Evolutionary conservation across 2,329 filamentous ascomycete genomes (phyloP).

Genomic region (Xylaria sp.): DNA sequence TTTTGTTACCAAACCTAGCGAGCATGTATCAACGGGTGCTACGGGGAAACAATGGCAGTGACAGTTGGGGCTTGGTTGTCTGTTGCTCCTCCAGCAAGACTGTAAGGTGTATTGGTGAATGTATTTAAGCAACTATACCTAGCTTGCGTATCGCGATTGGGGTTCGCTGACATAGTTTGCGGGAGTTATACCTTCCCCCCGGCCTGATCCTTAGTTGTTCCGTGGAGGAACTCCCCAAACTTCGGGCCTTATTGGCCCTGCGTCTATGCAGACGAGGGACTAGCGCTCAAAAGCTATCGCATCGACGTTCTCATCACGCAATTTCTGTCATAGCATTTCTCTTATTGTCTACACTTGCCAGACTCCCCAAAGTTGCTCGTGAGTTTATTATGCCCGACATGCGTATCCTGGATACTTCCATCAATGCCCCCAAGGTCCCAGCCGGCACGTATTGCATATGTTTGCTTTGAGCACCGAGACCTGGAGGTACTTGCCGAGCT

Average conservation of each 20-base stretch:
- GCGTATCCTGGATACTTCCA: conserved; percentile 30
- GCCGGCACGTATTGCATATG: conserved; percentile 29
- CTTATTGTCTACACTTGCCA: conserved; percentile 10
- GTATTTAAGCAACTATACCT: neutral
- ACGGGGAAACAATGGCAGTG: neutral
- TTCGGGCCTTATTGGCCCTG: neutral
- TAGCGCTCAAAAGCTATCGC: conserved; percentile 7
- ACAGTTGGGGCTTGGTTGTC: too few relatives aligned
- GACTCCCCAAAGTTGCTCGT: conserved; percentile 17
- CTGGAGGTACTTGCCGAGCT: conserved; percentile 36
- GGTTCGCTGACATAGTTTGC: neutral
- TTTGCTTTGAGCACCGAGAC: conserved; percentile 38
- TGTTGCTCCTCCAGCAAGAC: too few relatives aligned
- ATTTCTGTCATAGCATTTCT: conserved; percentile 14
- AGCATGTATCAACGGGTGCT: neutral
- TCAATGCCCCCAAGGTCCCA: conserved; percentile 33
- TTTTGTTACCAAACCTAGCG: neutral
- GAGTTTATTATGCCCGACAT: conserved; percentile 28
- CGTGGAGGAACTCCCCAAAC: conserved; percentile 31
- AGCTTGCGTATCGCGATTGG: neutral
- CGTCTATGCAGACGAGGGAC: neutral
- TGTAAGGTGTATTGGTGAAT: neutral
- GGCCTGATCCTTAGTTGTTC: conserved; percentile 22
- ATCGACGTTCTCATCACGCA: neutral
- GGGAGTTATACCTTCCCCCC: conserved; percentile 3